phyloP scores from a whole-genome alignment of 441 rosid genomes.

The Codiaeum variegatum region DNA sequence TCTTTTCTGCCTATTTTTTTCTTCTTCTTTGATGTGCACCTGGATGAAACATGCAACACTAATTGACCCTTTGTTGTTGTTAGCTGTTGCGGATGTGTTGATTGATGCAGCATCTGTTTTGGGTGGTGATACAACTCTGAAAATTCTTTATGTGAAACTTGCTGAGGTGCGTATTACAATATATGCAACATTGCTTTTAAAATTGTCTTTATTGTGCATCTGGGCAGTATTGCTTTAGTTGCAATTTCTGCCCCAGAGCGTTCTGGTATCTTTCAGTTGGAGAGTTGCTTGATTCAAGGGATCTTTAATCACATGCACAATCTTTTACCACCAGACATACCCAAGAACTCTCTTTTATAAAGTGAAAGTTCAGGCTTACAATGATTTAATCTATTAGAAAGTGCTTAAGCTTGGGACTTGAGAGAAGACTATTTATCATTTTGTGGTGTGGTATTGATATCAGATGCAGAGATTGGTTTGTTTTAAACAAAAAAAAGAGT shows the following conservation, averaged over 20 bases:
- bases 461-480: neutral
- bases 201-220: neutral
- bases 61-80: conserved; percentile 41
- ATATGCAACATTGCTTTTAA: neutral
- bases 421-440: neutral
- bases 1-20: conserved; percentile 13
- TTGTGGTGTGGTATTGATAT: neutral
- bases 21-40: conserved; percentile 22
- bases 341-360: neutral
- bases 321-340: neutral
- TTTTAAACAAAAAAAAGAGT: neutral
- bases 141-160: conserved; percentile 84
- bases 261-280: neutral
- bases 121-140: conserved; percentile 85
- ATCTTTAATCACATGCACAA: neutral
- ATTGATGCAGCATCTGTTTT: conserved; percentile 89
- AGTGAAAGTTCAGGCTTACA: conserved; percentile 1
- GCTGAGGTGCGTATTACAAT: conserved; percentile 56
- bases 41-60: conserved; percentile 28
- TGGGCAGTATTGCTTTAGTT: neutral
- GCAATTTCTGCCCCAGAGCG: neutral
- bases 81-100: conserved; percentile 98
- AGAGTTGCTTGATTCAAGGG: neutral
- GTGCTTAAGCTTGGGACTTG: neutral
- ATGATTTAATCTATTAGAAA: neutral